Evolutionary conservation across 768 basidiomycete genomes (phyloP).

Genomic region (Lactarius sp.): DNA sequence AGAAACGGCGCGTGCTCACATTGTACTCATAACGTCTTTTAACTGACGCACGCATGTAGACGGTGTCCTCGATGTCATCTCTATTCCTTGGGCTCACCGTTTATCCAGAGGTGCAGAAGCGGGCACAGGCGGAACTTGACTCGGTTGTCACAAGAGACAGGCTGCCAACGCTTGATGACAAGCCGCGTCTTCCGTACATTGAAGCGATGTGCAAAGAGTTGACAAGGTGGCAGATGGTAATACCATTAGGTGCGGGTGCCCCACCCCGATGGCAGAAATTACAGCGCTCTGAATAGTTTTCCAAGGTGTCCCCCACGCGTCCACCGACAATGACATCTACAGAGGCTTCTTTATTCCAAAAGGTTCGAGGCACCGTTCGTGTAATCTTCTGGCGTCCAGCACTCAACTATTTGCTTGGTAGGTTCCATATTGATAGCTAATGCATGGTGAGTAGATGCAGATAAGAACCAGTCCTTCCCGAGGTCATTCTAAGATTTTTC

Average conservation of each 20-base stretch:
- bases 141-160: conserved; percentile 7
- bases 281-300: not conserved
- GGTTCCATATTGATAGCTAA: too few relatives aligned
- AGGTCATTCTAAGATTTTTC: too few relatives aligned
- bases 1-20: too few relatives aligned
- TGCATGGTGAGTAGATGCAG: too few relatives aligned
- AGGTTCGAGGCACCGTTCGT: not conserved
- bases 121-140: conserved; percentile 20
- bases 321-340: conserved; percentile 12
- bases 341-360: conserved; percentile 16
- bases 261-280: not conserved
- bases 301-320: conserved; percentile 8
- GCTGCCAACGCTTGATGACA: conserved; percentile 15
- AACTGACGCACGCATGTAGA: not conserved
- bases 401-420: not conserved
- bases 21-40: not conserved
- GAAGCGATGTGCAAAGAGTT: conserved; percentile 18
- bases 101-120: conserved; percentile 14
- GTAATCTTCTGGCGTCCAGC: not conserved
- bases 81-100: not conserved
- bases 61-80: not conserved
- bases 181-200: conserved; percentile 9
- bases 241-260: too few relatives aligned
- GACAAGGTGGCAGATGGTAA: conserved; percentile 7
- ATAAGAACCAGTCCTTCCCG: too few relatives aligned